phyloP scores from a whole-genome alignment of 805 yeast genomes.

The Lipomyces kockii region DNA sequence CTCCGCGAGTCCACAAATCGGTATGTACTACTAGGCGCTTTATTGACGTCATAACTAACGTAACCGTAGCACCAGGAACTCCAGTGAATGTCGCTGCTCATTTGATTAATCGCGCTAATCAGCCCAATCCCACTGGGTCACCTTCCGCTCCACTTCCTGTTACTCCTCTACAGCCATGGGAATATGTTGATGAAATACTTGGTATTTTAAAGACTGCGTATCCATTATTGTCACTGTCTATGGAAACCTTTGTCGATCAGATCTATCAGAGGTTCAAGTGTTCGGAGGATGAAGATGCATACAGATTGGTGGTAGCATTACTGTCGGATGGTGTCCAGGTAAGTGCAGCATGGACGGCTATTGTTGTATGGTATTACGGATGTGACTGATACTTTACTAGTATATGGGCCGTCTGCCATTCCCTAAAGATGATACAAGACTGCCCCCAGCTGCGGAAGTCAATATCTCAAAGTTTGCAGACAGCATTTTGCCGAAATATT shows the following conservation, averaged over 20 bases:
- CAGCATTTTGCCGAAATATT: constrained; percentile 85
- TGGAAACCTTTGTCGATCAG: constrained; percentile 95
- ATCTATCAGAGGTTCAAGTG: constrained; percentile 91
- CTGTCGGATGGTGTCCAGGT: constrained; percentile 87
- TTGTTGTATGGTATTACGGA: background rate
- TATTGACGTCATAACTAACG: background rate
- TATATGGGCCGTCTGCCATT: constrained; percentile 82
- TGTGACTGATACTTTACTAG: constrained; percentile 5
- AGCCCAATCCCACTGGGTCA: constrained; percentile 16
- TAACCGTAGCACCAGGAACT: constrained; percentile 13
- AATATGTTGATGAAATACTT: constrained; percentile 88
- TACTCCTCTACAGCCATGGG: constrained; percentile 73
- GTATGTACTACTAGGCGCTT: background rate
- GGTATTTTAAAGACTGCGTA: constrained; percentile 95
- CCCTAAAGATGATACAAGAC: constrained; percentile 83
- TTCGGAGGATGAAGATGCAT: constrained; percentile 94
- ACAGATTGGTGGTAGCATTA: constrained; percentile 87
- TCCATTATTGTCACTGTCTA: constrained; percentile 86
- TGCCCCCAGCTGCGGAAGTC: constrained; percentile 90
- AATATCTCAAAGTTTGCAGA: constrained; percentile 89
- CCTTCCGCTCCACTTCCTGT: constrained; percentile 35
- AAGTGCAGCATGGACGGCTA: background rate
- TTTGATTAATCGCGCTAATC: constrained; percentile 24
- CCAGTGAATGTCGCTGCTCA: constrained; percentile 18
- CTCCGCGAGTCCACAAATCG: constrained; percentile 11